phyloP scores from a whole-genome alignment of 805 yeast species.

The Spathaspora sp. region DNA sequence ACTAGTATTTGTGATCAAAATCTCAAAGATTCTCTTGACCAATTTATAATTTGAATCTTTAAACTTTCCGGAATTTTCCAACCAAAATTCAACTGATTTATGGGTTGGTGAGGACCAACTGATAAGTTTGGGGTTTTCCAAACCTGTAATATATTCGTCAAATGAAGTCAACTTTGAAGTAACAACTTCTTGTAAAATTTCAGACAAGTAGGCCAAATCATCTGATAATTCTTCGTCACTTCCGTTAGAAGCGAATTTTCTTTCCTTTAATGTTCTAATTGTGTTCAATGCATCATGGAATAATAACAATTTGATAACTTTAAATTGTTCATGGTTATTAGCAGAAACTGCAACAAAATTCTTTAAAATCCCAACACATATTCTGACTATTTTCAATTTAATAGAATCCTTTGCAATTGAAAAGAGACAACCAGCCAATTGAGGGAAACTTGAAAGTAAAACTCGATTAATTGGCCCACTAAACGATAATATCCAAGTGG shows the following conservation, averaged over 20 bases:
- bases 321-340: conserved; percentile 32
- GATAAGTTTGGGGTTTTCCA: conserved; percentile 69
- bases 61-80: conserved; percentile 72
- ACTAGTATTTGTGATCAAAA: conserved; percentile 37
- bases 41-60: conserved; percentile 74
- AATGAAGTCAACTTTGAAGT: conserved; percentile 75
- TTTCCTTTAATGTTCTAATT: conserved; percentile 65
- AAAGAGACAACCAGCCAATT: conserved; percentile 49
- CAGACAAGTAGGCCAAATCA: conserved; percentile 61
- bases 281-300: conserved; percentile 73
- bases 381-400: conserved; percentile 86
- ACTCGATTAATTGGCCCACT: conserved; percentile 47
- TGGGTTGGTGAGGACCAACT: conserved; percentile 88
- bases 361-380: conserved; percentile 71
- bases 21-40: conserved; percentile 55
- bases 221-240: conserved; percentile 79
- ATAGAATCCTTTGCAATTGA: conserved; percentile 72
- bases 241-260: conserved; percentile 74
- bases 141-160: conserved; percentile 86
- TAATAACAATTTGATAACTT: conserved; percentile 61
- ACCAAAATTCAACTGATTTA: conserved; percentile 84
- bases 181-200: conserved; percentile 66
- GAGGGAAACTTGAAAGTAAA: conserved; percentile 51
- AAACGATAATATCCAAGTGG: conserved; percentile 84
- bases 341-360: conserved; percentile 47